Evolutionary conservation across 1,284 basidiomycete species (phyloP).

Genomic region (Sparassis latifolia): DNA sequence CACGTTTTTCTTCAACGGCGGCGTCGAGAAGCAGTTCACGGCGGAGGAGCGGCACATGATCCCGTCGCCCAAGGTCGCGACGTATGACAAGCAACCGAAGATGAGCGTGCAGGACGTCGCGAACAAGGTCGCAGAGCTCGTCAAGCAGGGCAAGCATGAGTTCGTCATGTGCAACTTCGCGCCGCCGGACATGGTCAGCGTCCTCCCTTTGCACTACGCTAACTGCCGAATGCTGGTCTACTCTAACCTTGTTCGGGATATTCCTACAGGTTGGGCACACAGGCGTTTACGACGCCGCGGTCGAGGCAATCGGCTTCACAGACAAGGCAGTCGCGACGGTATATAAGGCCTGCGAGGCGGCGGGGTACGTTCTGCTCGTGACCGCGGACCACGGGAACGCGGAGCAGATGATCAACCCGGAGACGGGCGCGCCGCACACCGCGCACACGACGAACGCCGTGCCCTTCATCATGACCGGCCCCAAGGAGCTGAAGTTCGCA

Average conservation of each 20-base stretch:
- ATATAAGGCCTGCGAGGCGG: constrained; percentile 77
- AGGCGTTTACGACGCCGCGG: constrained; percentile 82
- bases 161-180: constrained; percentile 97
- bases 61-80: constrained; percentile 83
- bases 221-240: not conserved
- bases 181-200: constrained; percentile 83
- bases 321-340: constrained; percentile 83
- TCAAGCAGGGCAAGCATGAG: constrained; percentile 62
- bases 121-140: constrained; percentile 83
- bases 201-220: not conserved
- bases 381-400: constrained; percentile 94
- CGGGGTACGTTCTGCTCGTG: constrained; percentile 79
- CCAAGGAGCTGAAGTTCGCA: constrained; percentile 40
- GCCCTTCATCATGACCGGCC: constrained; percentile 72
- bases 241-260: not conserved
- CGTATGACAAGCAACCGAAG: constrained; percentile 81
- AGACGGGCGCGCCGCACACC: constrained; percentile 81
- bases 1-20: constrained; percentile 96
- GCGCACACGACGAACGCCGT: constrained; percentile 83
- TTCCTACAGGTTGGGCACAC: constrained; percentile 74
- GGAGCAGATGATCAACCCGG: constrained; percentile 83
- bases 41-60: constrained; percentile 85
- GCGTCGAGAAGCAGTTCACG: constrained; percentile 84
- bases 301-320: constrained; percentile 76
- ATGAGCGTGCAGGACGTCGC: constrained; percentile 86